These are phyloP conservation scores for Acer negundo DNA, from an alignment of 345 rosid species.

Conservation along the genomic window DNA sequence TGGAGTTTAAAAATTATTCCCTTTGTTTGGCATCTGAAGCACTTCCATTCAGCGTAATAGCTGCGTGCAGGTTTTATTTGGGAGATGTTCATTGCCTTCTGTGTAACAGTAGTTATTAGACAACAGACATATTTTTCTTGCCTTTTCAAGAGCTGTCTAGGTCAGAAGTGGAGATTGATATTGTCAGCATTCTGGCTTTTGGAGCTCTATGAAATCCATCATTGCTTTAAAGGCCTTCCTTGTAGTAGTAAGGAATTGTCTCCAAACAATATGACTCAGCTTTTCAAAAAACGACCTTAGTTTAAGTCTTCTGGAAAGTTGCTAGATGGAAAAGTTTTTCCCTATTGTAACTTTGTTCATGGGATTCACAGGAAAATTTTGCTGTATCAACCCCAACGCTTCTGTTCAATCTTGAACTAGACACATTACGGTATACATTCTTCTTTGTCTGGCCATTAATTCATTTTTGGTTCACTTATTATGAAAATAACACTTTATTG, in stretches of 20 bases:
- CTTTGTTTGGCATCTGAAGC: neutral
- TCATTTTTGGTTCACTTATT: slow-evolving; percentile 15
- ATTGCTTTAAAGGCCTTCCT: neutral
- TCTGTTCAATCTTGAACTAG: slow-evolving; percentile 92
- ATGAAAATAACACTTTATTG: slow-evolving; percentile 13
- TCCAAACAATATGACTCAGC: neutral
- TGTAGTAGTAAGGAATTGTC: neutral
- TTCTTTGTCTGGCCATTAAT: slow-evolving; percentile 14
- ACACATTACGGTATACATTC: slow-evolving; percentile 74
- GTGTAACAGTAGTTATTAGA: neutral
- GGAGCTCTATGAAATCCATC: neutral
- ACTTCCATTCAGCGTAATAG: neutral
- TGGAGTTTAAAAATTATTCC: too few species aligned
- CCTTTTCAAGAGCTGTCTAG: neutral
- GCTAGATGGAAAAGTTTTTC: neutral
- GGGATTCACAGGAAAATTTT: slow-evolving; percentile 72
- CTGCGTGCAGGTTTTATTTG: neutral
- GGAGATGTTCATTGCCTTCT: neutral
- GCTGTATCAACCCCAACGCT: slow-evolving; percentile 78
- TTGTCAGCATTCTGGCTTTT: neutral
- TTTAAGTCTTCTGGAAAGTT: neutral
- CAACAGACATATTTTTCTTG: neutral
- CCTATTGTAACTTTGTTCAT: slow-evolving; percentile 11
- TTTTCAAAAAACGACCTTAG: neutral
- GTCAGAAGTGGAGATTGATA: neutral